Percentiles rank a stretch among this genome's conserved stretches.
Evolutionary conservation across 768 basidiomycete species (phyloP).

Genomic region (Kondoa malvinella): DNA sequence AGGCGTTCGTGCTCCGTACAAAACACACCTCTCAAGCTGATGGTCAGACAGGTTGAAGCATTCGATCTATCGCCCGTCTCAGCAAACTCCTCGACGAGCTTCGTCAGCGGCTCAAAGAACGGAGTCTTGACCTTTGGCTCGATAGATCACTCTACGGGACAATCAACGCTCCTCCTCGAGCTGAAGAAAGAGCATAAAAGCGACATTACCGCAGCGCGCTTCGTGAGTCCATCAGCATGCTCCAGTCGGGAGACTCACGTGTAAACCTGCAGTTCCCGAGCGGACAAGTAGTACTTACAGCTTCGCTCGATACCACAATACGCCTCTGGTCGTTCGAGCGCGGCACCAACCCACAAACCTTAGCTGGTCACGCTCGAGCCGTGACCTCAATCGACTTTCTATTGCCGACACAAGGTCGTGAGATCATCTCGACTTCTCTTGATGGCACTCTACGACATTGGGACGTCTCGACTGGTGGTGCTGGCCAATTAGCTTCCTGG

Average conservation of each 20-base stretch:
- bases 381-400: neutral
- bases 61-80: neutral
- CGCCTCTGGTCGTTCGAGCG: neutral
- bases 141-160: neutral
- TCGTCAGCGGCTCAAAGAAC: neutral
- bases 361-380: neutral
- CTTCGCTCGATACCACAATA: neutral
- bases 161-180: neutral
- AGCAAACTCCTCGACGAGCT: neutral
- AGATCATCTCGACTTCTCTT: neutral
- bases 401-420: neutral
- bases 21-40: neutral
- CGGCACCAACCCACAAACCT: neutral
- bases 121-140: neutral
- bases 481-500: neutral
- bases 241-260: neutral
- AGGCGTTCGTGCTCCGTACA: neutral
- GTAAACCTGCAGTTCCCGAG: neutral
- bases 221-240: neutral
- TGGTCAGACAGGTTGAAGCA: neutral
- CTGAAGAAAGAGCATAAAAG: neutral
- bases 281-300: neutral
- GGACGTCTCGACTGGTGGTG: neutral
- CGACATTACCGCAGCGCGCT: neutral
- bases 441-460: neutral